Evolutionary conservation across 2,329 filamentous ascomycete species (phyloP).

Genomic region (Alternaria gansuensis): DNA sequence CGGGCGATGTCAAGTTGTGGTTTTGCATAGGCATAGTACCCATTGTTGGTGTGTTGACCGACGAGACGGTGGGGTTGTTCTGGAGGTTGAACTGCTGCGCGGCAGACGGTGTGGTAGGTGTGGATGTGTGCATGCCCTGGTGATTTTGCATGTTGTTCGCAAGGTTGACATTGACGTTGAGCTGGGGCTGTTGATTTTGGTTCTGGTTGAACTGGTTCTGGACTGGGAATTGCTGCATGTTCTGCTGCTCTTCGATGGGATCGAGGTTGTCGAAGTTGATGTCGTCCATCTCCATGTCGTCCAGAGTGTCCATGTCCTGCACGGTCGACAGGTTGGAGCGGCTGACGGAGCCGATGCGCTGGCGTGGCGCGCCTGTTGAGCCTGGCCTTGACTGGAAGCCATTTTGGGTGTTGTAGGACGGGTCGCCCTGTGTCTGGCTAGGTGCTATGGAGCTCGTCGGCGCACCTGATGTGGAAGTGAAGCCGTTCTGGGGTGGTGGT

Average conservation of each 20-base stretch:
- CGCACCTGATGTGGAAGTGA: constrained; percentile 43
- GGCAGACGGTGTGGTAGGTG: constrained; percentile 83
- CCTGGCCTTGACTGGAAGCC: constrained; percentile 55
- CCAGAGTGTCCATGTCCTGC: constrained; percentile 80
- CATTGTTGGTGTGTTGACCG: constrained; percentile 92
- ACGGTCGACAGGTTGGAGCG: constrained; percentile 54
- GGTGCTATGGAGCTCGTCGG: constrained; percentile 51
- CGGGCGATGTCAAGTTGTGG: constrained; percentile 67
- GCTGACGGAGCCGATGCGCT: constrained; percentile 53
- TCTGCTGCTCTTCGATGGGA: constrained; percentile 74
- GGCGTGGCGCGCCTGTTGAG: constrained; percentile 47
- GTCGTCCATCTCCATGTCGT: constrained; percentile 92
- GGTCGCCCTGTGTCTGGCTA: constrained; percentile 56
- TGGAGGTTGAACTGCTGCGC: constrained; percentile 74
- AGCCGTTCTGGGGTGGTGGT: constrained; percentile 58
- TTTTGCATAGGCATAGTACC: constrained; percentile 75
- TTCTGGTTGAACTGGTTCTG: constrained; percentile 64
- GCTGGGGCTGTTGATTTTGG: constrained; percentile 69
- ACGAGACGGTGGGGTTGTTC: constrained; percentile 95
- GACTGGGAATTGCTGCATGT: constrained; percentile 60
- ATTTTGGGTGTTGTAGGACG: constrained; percentile 48
- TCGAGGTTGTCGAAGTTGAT: constrained; percentile 85
- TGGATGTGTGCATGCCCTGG: constrained; percentile 83
- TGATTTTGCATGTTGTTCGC: constrained; percentile 73
- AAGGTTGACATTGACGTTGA: constrained; percentile 85